A percentile compares a stretch with the other conserved stretches of the same genome.
phyloP scores from a whole-genome alignment of 1,284 basidiomycete species.

The Puccinia brachypodii region DNA sequence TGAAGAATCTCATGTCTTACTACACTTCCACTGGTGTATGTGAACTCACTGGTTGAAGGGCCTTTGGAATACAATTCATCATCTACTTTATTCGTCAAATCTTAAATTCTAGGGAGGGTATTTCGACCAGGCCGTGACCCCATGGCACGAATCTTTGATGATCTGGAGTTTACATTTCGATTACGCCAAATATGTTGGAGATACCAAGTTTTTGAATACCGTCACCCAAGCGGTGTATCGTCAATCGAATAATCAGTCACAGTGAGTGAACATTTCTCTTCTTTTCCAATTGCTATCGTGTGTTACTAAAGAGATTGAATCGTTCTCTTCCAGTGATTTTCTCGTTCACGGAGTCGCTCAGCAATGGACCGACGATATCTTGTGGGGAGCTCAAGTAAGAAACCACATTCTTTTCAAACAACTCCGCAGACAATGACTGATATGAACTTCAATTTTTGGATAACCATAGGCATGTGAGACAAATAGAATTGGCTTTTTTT shows the following conservation, averaged over 20 bases:
- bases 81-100: background rate
- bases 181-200: constrained; percentile 29
- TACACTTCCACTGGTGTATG: background rate
- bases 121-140: constrained; percentile 14
- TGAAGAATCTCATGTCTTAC: constrained; percentile 44
- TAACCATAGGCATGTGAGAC: background rate
- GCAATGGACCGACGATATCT: constrained; percentile 43
- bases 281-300: too few species aligned
- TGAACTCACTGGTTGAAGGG: background rate
- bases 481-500: background rate
- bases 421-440: background rate
- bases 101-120: constrained; percentile 6
- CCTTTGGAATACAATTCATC: background rate
- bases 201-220: background rate
- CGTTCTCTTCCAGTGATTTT: constrained; percentile 25
- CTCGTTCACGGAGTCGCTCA: background rate
- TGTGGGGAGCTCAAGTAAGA: constrained; percentile 36
- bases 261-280: constrained; percentile 4
- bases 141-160: constrained; percentile 43
- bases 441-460: background rate
- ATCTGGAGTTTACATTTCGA: constrained; percentile 20
- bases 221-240: constrained; percentile 11
- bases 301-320: background rate
- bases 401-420: background rate
- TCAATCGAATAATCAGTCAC: background rate